Evolutionary conservation across 2,329 filamentous ascomycete genomes (phyloP).

Genomic region (Arthrobotrys megalospora): DNA sequence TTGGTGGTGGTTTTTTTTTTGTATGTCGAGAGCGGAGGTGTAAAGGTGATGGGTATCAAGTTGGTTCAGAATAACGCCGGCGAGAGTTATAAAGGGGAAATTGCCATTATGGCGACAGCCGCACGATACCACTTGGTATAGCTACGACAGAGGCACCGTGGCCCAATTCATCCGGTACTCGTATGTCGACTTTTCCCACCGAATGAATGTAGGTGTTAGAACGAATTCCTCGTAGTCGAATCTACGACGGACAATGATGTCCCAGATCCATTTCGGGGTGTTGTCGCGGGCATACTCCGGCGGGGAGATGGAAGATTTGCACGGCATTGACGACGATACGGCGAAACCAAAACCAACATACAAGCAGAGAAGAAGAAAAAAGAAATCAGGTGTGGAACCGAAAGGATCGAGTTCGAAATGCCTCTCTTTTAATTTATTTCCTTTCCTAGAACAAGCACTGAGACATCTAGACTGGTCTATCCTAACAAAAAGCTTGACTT

Average conservation of each 20-base stretch:
- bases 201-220: conserved; percentile 54
- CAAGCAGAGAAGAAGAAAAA: neutral
- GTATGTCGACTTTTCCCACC: conserved; percentile 54
- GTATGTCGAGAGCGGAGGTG: neutral
- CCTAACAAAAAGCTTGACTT: conserved; percentile 15
- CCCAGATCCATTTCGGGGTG: conserved; percentile 57
- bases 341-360: conserved; percentile 7
- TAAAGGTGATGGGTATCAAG: neutral
- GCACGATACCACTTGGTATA: too few species aligned
- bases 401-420: neutral
- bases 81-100: neutral
- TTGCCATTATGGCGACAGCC: conserved; percentile 11
- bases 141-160: too few species aligned
- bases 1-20: neutral
- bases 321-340: conserved; percentile 45
- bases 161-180: conserved; percentile 53
- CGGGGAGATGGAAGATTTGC: conserved; percentile 55
- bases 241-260: conserved; percentile 48
- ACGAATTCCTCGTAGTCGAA: conserved; percentile 53
- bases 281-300: conserved; percentile 57
- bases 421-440: too few species aligned
- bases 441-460: neutral
- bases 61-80: too few species aligned
- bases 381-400: neutral
- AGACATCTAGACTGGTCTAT: conserved; percentile 13